Evolutionary conservation across 1,139 yeast genomes (phyloP).

Genomic region (Taiozyma sp.): DNA sequence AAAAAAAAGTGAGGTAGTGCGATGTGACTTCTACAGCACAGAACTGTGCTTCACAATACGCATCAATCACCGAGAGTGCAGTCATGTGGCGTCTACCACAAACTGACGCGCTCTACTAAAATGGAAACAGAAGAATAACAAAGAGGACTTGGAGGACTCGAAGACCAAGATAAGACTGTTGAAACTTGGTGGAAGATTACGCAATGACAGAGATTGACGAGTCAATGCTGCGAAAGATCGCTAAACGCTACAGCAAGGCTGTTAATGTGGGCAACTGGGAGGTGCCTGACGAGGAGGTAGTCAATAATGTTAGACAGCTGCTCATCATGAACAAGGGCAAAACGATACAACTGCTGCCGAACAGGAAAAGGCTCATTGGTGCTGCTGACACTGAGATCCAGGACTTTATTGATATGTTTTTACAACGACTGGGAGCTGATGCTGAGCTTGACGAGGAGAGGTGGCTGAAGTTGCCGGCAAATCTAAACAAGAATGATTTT

Average conservation of each 20-base stretch:
- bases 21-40: too few relatives aligned
- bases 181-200: not conserved
- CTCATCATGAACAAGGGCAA: slow-evolving; percentile 12
- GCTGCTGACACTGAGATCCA: slow-evolving; percentile 6
- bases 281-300: slow-evolving; percentile 4
- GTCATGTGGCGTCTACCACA: not conserved
- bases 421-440: slow-evolving; percentile 4
- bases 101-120: not conserved
- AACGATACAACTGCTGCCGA: slow-evolving; percentile 9
- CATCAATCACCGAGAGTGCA: too few relatives aligned
- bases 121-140: too few relatives aligned
- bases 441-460: not conserved
- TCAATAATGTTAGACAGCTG: slow-evolving; percentile 3
- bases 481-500: slow-evolving; percentile 11
- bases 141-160: not conserved
- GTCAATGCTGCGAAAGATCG: slow-evolving; percentile 7
- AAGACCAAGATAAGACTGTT: not conserved
- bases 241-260: slow-evolving; percentile 9
- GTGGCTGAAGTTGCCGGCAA: slow-evolving; percentile 12
- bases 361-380: slow-evolving; percentile 5
- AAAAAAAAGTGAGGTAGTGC: not conserved
- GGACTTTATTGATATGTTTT: slow-evolving; percentile 11
- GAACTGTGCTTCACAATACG: too few relatives aligned
- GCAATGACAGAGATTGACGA: slow-evolving; percentile 7
- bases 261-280: slow-evolving; percentile 12